Base-by-base conservation (phyloP, 306 rosid genomes). In the Sesbania bispinosa region DNA sequence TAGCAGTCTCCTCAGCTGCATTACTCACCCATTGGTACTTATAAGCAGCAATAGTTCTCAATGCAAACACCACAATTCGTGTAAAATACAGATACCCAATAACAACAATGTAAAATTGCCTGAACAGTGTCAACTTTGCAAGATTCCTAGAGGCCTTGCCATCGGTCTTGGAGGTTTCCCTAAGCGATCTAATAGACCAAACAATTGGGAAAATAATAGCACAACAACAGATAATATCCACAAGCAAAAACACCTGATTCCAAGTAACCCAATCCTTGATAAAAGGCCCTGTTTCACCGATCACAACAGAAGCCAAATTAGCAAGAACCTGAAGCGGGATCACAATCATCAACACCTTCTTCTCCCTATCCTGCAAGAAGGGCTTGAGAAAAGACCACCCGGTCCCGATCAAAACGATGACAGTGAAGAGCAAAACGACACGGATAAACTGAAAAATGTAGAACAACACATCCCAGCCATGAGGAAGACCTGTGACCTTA, bases 181-280 rank as follows among this genome's bases (percentile, higher is more conserved):
- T 78, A 3, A 93, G 59, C 16, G 94, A 84, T 67, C 98, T 79
- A 7, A 93, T 93, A 0, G 98, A 90, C 98, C 98, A 93, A 5
- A 93, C 96, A 43, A 93, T 93, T 1, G 98, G 96, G 77, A 90
- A 93, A 32, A 93, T 90, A 32, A 93, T 93, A 4, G 96, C 97
- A 42, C 98, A 93, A 73, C 97, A 93, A 62, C 97, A 93, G 16
- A 90, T 84, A 16, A 93, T 87, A 71, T 93, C 98, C 8, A 93
- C 98, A 38, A 93, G 82, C 86, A 90, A 75, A 82, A 93, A 93
- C 5, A 93, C 86, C 80, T 90, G 97, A 41, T 90, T 93, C 97
- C 98, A 93, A 2, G 98, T 90, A 10, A 88, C 96, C 97, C 96
- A 93, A 26, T 93, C 97, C 80, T 88, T 90, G 21, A 93, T 90